Conservation (phyloP, 2,329 filamentous ascomycete genomes). For the Ophiostoma ips region DNA sequence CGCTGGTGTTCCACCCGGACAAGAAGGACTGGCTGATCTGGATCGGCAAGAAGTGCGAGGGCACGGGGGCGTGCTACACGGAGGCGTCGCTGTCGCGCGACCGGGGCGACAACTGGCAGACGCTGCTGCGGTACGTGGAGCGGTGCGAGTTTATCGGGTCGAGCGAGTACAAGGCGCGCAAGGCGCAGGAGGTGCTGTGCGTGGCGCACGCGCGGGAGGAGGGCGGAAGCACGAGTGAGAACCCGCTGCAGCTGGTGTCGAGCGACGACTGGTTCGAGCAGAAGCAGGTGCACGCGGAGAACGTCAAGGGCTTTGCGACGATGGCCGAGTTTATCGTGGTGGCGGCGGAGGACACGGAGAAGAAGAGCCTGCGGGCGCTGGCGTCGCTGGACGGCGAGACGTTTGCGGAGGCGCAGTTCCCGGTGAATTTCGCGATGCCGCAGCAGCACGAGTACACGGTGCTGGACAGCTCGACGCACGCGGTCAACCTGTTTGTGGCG, state of each 20-base stretch:
- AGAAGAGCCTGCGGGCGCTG: conserved; percentile 58
- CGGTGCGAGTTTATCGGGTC: conserved; percentile 79
- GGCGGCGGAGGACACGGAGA: conserved; percentile 56
- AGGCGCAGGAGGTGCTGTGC: conserved; percentile 44
- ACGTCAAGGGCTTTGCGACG: conserved; percentile 76
- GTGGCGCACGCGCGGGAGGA: conserved; percentile 45
- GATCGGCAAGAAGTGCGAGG: conserved; percentile 61
- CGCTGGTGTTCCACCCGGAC: conserved; percentile 69
- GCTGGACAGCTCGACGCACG: conserved; percentile 85
- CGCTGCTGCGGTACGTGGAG: conserved; percentile 57
- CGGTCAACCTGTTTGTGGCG: conserved; percentile 85
- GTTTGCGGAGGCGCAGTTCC: conserved; percentile 78
- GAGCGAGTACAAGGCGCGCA: conserved; percentile 38
- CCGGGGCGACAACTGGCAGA: conserved; percentile 67
- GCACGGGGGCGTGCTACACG: conserved; percentile 45
- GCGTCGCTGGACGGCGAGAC: conserved; percentile 71
- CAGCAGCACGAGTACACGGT: conserved; percentile 82
- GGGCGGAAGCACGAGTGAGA: conserved; percentile 41
- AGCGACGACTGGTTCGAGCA: conserved; percentile 66
- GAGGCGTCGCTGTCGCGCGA: conserved; percentile 68
- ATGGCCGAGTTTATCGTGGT: conserved; percentile 97
- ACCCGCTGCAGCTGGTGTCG: conserved; percentile 55
- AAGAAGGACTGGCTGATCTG: conserved; percentile 86
- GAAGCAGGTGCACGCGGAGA: conserved; percentile 46
- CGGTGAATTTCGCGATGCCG: conserved; percentile 64